Conservation (phyloP, 345 rosid species). For the Pistacia vera region DNA sequence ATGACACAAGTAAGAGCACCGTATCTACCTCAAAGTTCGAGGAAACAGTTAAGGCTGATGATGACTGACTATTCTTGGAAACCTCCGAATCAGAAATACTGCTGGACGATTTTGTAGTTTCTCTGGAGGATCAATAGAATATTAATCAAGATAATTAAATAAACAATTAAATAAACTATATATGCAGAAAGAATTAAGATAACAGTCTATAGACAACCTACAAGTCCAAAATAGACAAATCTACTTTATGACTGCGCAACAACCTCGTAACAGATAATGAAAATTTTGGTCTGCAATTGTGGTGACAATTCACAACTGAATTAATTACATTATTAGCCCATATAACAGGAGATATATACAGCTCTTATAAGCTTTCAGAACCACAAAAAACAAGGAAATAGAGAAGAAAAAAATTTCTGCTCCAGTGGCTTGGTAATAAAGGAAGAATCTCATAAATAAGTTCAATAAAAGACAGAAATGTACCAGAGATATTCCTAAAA, state of each 20-base stretch:
- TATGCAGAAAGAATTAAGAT: constrained; percentile 8
- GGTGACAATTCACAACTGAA: not conserved
- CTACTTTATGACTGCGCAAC: not conserved
- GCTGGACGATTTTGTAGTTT: constrained; percentile 49
- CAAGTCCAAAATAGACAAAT: not conserved
- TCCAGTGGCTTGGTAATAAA: not conserved
- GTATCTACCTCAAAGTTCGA: constrained; percentile 76
- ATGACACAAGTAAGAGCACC: not conserved
- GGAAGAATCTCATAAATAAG: not conserved
- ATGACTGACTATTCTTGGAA: constrained; percentile 48
- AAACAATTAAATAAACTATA: not conserved
- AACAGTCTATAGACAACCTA: not conserved
- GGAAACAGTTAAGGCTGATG: constrained; percentile 60
- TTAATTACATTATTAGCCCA: not conserved
- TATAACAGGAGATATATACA: not conserved
- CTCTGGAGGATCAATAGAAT: constrained; percentile 46
- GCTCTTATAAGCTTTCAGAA: not conserved
- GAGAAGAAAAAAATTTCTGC: not conserved
- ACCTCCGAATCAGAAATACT: constrained; percentile 50
- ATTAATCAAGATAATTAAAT: constrained; percentile 16
- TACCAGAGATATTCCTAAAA: not conserved
- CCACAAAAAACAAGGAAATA: not conserved
- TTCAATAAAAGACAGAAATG: constrained; percentile 7
- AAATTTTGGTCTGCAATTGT: not conserved
- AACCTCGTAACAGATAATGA: not conserved